A percentile compares a stretch with the other conserved stretches of the same genome.
phyloP scores from a whole-genome alignment of 1,284 basidiomycete genomes.

The Porodaedalea pini region DNA sequence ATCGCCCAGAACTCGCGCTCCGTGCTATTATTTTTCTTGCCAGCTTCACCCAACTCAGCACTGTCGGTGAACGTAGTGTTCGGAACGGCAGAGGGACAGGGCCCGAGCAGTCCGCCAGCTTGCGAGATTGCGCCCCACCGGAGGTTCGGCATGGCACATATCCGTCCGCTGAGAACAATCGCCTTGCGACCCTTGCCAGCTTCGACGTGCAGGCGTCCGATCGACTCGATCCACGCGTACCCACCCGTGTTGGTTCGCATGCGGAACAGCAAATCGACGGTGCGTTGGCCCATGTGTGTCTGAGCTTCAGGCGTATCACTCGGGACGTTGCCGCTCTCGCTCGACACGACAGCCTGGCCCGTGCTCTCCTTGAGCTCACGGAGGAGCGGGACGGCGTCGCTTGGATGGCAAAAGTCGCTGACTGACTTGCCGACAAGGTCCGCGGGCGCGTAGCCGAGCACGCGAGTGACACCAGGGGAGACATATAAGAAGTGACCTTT shows the following conservation, averaged over 20 bases:
- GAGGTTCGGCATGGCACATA: constrained; percentile 61
- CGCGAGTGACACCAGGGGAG: constrained; percentile 71
- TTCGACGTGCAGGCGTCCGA: constrained; percentile 83
- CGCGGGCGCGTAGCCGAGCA: constrained; percentile 77
- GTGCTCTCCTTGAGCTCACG: constrained; percentile 86
- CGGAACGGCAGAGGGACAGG: neutral
- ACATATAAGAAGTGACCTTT: constrained; percentile 94
- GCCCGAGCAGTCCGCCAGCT: constrained; percentile 42
- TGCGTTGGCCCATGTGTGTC: constrained; percentile 26
- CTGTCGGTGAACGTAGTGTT: neutral
- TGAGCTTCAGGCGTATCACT: neutral
- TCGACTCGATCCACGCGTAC: constrained; percentile 84
- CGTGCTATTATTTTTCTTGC: neutral
- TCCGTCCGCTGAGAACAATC: constrained; percentile 77
- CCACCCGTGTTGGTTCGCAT: constrained; percentile 60
- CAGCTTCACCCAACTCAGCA: constrained; percentile 11
- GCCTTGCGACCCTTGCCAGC: constrained; percentile 88
- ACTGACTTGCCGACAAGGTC: constrained; percentile 81
- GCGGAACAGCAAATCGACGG: constrained; percentile 76
- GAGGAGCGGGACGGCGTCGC: constrained; percentile 87
- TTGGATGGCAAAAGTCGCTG: constrained; percentile 80
- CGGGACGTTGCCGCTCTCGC: constrained; percentile 21
- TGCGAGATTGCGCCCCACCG: constrained; percentile 54
- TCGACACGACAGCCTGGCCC: constrained; percentile 11
- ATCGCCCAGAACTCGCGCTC: constrained; percentile 58